Percentiles rank a stretch among this genome's conserved stretches.
Conservation (phyloP, 1,284 basidiomycete species). For the Naganishia liquefaciens region DNA sequence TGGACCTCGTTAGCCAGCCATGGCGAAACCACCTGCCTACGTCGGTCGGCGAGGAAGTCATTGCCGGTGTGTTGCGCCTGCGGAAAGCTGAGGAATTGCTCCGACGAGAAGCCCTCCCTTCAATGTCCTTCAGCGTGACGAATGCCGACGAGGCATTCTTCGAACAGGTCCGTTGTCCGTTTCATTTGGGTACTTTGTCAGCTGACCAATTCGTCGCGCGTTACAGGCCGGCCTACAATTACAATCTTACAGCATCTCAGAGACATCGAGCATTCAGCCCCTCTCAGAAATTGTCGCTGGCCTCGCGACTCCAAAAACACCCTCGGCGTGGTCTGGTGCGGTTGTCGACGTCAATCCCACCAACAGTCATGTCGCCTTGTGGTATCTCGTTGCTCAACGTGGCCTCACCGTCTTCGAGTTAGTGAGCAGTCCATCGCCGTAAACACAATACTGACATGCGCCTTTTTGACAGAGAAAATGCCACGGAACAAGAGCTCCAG, state of each 20-base stretch:
- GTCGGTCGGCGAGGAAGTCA: not conserved
- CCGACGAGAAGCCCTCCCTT: constrained; percentile 4
- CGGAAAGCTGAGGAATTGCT: constrained; percentile 14
- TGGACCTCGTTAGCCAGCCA: not conserved
- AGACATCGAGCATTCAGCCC: constrained; percentile 10
- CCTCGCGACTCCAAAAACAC: not conserved
- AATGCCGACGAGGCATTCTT: constrained; percentile 13
- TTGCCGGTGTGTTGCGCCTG: constrained; percentile 3
- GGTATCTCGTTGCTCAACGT: constrained; percentile 36
- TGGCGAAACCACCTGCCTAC: not conserved
- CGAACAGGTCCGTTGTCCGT: constrained; percentile 17
- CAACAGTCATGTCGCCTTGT: constrained; percentile 34
- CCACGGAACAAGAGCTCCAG: constrained; percentile 30
- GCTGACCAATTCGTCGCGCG: not conserved
- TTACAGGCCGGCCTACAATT: constrained; percentile 11
- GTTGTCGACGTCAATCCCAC: not conserved
- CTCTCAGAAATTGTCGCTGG: constrained; percentile 1
- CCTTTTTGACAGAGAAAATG: constrained; percentile 15
- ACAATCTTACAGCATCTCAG: constrained; percentile 29
- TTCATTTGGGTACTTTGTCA: not conserved
- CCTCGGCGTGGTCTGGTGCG: constrained; percentile 7
- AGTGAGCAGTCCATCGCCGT: constrained; percentile 9
- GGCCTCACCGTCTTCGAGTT: constrained; percentile 39
- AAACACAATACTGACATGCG: not conserved
- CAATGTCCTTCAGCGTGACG: not conserved